phyloP scores from a whole-genome alignment of 2,329 filamentous ascomycete species.

The Aspergillus latus region DNA sequence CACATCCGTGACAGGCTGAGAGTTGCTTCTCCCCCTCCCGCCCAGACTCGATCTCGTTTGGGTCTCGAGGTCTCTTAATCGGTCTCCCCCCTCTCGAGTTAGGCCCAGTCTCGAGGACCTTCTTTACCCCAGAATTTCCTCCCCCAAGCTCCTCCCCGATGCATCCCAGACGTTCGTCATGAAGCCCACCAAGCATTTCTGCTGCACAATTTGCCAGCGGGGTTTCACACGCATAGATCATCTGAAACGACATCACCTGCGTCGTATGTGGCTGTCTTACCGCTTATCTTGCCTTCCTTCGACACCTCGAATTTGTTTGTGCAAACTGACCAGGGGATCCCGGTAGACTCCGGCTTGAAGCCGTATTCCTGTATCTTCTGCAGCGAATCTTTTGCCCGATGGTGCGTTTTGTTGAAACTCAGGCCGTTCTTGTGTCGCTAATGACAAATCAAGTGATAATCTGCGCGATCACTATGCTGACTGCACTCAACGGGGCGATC shows the following conservation, averaged over 20 bases:
- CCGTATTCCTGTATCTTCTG: slow-evolving; percentile 51
- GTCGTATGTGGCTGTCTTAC: slow-evolving; percentile 37
- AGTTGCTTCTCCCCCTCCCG: neutral
- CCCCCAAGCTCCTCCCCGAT: slow-evolving; percentile 20
- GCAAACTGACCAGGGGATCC: slow-evolving; percentile 11
- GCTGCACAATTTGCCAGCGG: slow-evolving; percentile 46
- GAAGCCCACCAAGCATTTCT: slow-evolving; percentile 45
- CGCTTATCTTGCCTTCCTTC: slow-evolving; percentile 4
- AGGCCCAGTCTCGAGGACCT: neutral
- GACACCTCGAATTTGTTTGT: neutral
- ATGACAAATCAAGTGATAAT: slow-evolving; percentile 39
- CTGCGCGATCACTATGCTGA: slow-evolving; percentile 48
- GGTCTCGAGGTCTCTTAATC: slow-evolving; percentile 3
- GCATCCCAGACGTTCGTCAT: slow-evolving; percentile 25
- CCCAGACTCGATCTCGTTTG: neutral
- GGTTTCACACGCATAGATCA: slow-evolving; percentile 51
- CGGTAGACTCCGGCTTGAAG: slow-evolving; percentile 48
- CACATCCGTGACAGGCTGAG: neutral
- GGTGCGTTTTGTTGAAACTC: slow-evolving; percentile 31
- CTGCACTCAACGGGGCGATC: slow-evolving; percentile 44
- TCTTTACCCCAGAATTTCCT: slow-evolving; percentile 25
- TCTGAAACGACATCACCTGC: slow-evolving; percentile 48
- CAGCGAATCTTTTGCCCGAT: slow-evolving; percentile 46
- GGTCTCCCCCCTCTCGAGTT: neutral
- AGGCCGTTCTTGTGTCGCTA: neutral